Conservation (phyloP, 2,329 filamentous ascomycete genomes). For the Cordyceps farinosa region DNA sequence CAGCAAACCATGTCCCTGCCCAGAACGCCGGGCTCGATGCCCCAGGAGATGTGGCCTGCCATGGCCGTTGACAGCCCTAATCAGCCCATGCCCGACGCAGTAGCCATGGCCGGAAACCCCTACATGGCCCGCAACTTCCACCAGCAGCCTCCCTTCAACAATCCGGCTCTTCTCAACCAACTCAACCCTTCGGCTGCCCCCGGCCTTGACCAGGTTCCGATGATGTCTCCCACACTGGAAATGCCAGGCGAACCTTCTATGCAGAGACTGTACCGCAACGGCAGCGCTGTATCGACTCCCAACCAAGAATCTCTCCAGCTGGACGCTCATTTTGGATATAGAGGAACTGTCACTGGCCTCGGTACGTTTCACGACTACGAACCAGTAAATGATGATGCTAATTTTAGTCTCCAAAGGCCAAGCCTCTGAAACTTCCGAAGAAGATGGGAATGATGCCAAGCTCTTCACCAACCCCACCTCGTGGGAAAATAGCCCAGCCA, state of each 20-base stretch:
- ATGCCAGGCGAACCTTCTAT: slow-evolving; percentile 5
- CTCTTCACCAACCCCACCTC: slow-evolving; percentile 10
- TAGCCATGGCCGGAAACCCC: slow-evolving; percentile 3
- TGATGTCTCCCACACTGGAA: slow-evolving; percentile 12
- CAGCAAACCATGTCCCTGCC: slow-evolving; percentile 9
- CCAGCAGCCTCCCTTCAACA: slow-evolving; percentile 10
- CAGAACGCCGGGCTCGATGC: slow-evolving; percentile 13
- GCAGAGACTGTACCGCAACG: slow-evolving; percentile 14
- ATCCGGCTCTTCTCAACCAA: slow-evolving; percentile 10
- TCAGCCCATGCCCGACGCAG: not conserved
- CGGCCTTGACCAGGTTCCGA: slow-evolving; percentile 8
- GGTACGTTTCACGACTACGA: not conserved
- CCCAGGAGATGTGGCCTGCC: slow-evolving; percentile 15
- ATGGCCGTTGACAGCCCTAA: slow-evolving; percentile 8
- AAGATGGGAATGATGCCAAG: slow-evolving; percentile 16
- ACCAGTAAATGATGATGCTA: not conserved
- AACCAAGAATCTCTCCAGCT: slow-evolving; percentile 14
- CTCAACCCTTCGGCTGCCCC: not conserved
- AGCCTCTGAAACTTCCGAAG: slow-evolving; percentile 15
- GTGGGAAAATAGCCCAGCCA: slow-evolving; percentile 17
- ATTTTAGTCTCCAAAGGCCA: not conserved
- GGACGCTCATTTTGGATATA: slow-evolving; percentile 14
- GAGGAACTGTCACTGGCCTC: slow-evolving; percentile 5
- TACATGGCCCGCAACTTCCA: slow-evolving; percentile 11
- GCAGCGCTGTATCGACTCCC: slow-evolving; percentile 12